Evolutionary conservation across 1,284 basidiomycete species (phyloP), one percentile per base, ranked within the genome.

Genomic region (Ustilago shanxiensis): DNA sequence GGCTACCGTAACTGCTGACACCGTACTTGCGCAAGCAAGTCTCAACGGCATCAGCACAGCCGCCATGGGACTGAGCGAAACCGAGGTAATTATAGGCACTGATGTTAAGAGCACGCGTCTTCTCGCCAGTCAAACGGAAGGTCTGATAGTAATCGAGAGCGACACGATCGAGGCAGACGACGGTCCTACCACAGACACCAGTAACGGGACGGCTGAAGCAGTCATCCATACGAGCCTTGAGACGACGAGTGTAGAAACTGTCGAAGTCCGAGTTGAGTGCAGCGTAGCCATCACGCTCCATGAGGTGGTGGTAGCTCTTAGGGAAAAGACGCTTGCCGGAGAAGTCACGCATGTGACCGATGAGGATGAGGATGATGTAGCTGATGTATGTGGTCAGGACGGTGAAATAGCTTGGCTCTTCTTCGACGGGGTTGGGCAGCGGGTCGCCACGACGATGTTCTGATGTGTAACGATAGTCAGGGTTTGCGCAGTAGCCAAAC

Each of bases 21-120:
- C 95, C 95, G 67, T 86, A 83, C 29, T 77, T 67, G 47, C 74
- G 66, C 33, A 86, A 67, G n/a, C 74, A 78, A 18, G 64, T 62
- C 83, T 95, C 94, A 18, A 95, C 95, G 0, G 93, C 93, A 83
- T 98, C 95, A 2, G 96, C 93, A 83, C 95, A 98, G 11, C 93
- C 93, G 29, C 97, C 96, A 16, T 91, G 90, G 28, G 93, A 93
- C 86, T 98, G 95, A 1, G 96, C 96, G 84, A 99, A 99, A 6
- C 97, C 96, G 80, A 99, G 93, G 86, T 99, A 99, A 88, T 99
- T 99, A 89, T 99, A 99, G 6, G 95, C 98, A 10, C 95, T 96
- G 79, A 98, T 92, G 87, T 99, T 99, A 82, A 99, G 91, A 0
- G 92, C 93, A 64, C 95, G 93, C 14, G 87, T 87, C 1, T 94